Base-by-base conservation (phyloP, 192 early-diverging fungal species). In the Coemansia sp. region DNA sequence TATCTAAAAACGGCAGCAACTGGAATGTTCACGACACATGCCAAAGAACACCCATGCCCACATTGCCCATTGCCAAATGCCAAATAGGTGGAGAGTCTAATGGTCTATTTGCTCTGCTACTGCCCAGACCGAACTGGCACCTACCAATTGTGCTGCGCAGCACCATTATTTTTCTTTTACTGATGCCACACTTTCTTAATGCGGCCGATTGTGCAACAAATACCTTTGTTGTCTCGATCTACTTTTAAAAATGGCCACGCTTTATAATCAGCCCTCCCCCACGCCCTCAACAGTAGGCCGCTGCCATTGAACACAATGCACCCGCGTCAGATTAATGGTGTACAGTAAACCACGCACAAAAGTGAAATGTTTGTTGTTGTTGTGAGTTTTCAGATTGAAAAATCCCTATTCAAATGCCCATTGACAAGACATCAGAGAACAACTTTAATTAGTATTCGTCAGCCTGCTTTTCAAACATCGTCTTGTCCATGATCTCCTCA, bases 401-500 rank as follows among this genome's bases (percentile, higher is more conserved):
- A 43, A 10, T 43, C 4, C 40, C 16, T 3, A 13, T 43, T 5
- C 45, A 48, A 18, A n/a, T n/a, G n/a, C n/a, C n/a, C n/a, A n/a
- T n/a, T n/a, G n/a, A n/a, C n/a, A n/a, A n/a, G n/a, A n/a, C n/a
- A n/a, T n/a, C n/a, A n/a, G n/a, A n/a, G n/a, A n/a, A n/a, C n/a
- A n/a, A n/a, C n/a, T n/a, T n/a, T 8, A 36, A 4, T 37, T 23
- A 58, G 20, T 58, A 58, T 8, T 66, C 24, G 8, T 45, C 23
- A 37, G 16, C 8, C 5, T 33, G 18, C 60, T 70, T 70, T 42
- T 70, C 67, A 39, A 63, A 70, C 23, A 55, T 33, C 10, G 51
- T 67, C 33, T 67, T 68, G 23, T 65, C 72, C 61, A 43, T 64
- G 31, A 23, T 35, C 45, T 82, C 74, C 10, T 68, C 61, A 2